A percentile compares a stretch with the other conserved stretches of the same genome.
Evolutionary conservation across 192 early-diverging fungal species (phyloP).

Genomic region (Coemansia asiatica): DNA sequence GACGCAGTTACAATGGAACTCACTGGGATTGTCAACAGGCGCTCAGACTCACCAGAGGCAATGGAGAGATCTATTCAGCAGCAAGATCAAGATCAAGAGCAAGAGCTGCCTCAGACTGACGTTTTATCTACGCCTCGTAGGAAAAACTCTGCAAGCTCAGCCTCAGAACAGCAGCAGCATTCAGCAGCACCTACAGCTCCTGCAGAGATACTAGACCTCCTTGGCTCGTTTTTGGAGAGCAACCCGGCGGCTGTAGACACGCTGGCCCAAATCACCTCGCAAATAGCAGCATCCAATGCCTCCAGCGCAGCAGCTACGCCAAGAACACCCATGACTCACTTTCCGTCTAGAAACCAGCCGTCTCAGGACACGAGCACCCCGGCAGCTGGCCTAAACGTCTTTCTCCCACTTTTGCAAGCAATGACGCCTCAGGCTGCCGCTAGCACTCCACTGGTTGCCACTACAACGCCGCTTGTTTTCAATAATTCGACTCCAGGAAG

Average conservation of each 20-base stretch:
- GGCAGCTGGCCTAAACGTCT: neutral
- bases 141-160: neutral
- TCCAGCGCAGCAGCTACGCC: constrained; percentile 2
- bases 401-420: neutral
- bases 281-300: neutral
- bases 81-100: constrained; percentile 2
- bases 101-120: neutral
- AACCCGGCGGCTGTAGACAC: neutral
- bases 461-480: neutral
- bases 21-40: constrained; percentile 34
- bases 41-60: neutral
- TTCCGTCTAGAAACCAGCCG: neutral
- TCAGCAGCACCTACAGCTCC: neutral
- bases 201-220: neutral
- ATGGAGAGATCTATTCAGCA: neutral
- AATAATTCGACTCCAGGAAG: neutral
- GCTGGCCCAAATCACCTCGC: constrained; percentile 1
- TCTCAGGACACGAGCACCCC: neutral
- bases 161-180: neutral
- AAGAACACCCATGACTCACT: neutral
- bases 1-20: constrained; percentile 31
- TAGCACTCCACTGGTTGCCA: neutral
- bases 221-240: constrained; percentile 10
- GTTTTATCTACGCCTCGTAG: neutral
- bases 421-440: neutral